Evolutionary conservation across 2,329 filamentous ascomycete genomes (phyloP), one percentile per base, ranked within the genome.

Genomic region (Aspergillus sp.): DNA sequence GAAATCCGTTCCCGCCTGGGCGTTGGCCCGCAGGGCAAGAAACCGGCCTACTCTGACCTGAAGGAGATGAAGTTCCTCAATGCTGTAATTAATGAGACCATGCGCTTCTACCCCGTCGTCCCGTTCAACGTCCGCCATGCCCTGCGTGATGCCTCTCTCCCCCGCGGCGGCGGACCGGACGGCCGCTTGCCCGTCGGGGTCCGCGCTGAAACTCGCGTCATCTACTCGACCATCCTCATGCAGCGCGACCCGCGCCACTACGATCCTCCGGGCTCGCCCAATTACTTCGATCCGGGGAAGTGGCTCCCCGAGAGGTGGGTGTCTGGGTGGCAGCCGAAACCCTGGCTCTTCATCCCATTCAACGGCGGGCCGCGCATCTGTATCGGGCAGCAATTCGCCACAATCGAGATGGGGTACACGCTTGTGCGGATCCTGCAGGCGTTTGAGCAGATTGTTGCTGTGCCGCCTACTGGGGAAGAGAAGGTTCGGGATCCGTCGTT

Each of bases 51-150:
- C 64, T 77, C 80, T 8, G 80, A 95, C 61, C 75, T 95, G 49
- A 95, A 94, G 73, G 77, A 77, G 54, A 94, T 95, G 88, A 84
- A 85, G 58, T 95, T 91, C 64, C 78, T 93, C 10, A 73, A 69
- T 41, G 69, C 83, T 57, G 70, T 85, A 43, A 76, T 94, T 57
- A 85, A 87, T 68, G 88, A 94, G 69, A 86, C 81, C 0, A 77
- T 90, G 49, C 82, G 88, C 9, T 68, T 91, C 7, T 88, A 91
- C 65, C 87, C 87, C 0, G 76, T 80, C 9, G 85, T 93, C 1
- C 87, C 88, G 1, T 86, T 85, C 72, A 93, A 93, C 67, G 77
- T 88, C 44, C 83, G 88, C 51, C 71, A 83, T 30, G 79, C 86
- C 8, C 74, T 88, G 8, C 75, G 73, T 48, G 84, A 90, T 69